Percentiles rank a stretch among this genome's conserved stretches.
Conservation (phyloP, 2,329 filamentous ascomycete genomes). For the Herpotrichia juniperi region DNA sequence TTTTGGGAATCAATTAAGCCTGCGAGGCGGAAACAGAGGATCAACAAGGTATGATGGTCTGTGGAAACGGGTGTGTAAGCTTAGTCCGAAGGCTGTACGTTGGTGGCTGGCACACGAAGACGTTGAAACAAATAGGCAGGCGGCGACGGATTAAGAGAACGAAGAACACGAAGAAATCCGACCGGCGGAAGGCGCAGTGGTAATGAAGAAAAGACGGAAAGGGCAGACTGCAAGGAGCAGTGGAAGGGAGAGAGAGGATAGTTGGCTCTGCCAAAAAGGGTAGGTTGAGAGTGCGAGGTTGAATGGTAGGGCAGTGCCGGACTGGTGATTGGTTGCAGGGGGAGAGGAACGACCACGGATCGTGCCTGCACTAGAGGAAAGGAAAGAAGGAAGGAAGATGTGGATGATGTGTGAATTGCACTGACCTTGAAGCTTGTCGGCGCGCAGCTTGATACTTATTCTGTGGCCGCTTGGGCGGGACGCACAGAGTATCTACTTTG, state of each 20-base stretch:
- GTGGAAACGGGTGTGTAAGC: conserved; percentile 42
- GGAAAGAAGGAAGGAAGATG: conserved; percentile 11
- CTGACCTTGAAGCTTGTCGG: conserved; percentile 10
- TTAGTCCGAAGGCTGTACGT: conserved; percentile 38
- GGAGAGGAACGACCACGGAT: conserved; percentile 29
- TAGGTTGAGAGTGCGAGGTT: conserved; percentile 25
- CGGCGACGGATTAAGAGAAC: conserved; percentile 31
- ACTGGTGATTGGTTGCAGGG: conserved; percentile 18
- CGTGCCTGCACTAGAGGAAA: too few relatives aligned
- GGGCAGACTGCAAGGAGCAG: conserved; percentile 25
- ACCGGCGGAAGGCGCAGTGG: conserved; percentile 34
- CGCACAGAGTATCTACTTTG: conserved; percentile 19
- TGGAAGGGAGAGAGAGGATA: conserved; percentile 19
- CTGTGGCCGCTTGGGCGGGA: conserved; percentile 1
- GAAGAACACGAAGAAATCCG: conserved; percentile 24
- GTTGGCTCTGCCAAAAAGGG: conserved; percentile 36
- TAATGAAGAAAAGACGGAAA: not conserved
- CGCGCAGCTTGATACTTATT: conserved; percentile 9
- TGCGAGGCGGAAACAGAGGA: conserved; percentile 34
- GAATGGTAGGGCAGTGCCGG: conserved; percentile 28
- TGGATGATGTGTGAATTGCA: too few relatives aligned
- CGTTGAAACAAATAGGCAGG: conserved; percentile 28
- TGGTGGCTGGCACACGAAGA: conserved; percentile 35
- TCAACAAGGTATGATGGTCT: conserved; percentile 27
- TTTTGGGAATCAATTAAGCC: conserved; percentile 31